Evolutionary conservation across 441 rosid species (phyloP), one percentile per base, ranked within the genome.

Genomic region (Breynia disticha): DNA sequence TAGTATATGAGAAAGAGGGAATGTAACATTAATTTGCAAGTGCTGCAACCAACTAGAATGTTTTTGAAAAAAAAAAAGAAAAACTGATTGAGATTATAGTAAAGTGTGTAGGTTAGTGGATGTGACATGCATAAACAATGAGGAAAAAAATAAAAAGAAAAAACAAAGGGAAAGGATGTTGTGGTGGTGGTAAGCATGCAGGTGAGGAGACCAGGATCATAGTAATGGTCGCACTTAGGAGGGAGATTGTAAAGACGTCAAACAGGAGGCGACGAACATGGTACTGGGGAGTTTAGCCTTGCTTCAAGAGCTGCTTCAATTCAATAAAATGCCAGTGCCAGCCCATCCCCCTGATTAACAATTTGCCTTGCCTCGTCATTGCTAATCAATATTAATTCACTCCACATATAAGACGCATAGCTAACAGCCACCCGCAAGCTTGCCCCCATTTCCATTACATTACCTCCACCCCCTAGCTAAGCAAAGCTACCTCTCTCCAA

Each of bases 221-320:
- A 47, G 79, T 18, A 52, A 59, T 63, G 67, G 66, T 62, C 70
- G 73, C 59, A 55, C 56, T 17, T 28, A 18, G 19, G 55, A 55
- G 48, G 52, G 62, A 48, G 57, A 45, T 24, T 49, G 20, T 55
- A 24, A 70, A 81, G 64, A 77, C 42, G 93, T 82, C 79, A 84
- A 84, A 80, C 80, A 77, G 45, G 65, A 85, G 62, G 72, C 84
- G 90, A 82, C 87, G 80, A 76, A 73, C 63, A 28, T 28, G 35
- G 7, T 9, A 28, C 35, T 28, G 35, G 35, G 35, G 3, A 28
- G 35, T 9, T 9, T 15, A 41, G 44, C 44, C n/a, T 41, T 41
- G 44, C 44, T n/a, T n/a, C n/a, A n/a, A n/a, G n/a, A n/a, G 44
- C 13, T 41, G 44, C 41, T 11, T 11, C 41, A 37, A 41, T 41